These are phyloP conservation scores for Barnettozyma sp. DNA, from an alignment of 805 yeast genomes.

Conservation along the genomic window DNA sequence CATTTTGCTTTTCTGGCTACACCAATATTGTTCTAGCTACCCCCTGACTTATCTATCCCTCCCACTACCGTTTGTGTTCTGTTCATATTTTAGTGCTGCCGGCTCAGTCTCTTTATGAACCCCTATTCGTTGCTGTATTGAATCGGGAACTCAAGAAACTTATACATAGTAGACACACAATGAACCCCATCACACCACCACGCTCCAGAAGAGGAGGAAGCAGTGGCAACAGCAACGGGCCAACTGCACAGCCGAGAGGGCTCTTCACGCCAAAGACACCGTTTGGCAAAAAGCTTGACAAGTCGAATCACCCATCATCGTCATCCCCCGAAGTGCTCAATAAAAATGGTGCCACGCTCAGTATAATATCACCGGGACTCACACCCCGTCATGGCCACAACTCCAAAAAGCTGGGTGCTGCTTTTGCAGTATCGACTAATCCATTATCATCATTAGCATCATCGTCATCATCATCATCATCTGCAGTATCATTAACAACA, in stretches of 20 bases:
- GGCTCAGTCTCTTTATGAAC: no score
- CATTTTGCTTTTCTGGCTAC: background rate
- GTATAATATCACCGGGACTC: constrained; percentile 17
- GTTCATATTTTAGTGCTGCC: no score
- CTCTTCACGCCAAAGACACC: constrained; percentile 21
- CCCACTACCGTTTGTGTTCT: no score
- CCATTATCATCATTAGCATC: constrained; percentile 15
- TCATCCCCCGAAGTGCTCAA: constrained; percentile 9
- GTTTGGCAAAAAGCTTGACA: constrained; percentile 15
- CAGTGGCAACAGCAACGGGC: background rate
- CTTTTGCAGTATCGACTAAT: constrained; percentile 6
- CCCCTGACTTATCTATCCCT: no score
- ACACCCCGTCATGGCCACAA: constrained; percentile 20
- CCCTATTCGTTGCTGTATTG: no score
- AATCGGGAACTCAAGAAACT: no score
- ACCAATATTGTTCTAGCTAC: background rate
- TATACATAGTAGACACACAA: no score
- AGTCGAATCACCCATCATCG: constrained; percentile 8
- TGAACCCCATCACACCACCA: constrained; percentile 24
- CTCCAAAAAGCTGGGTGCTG: constrained; percentile 14
- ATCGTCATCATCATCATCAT: constrained; percentile 27
- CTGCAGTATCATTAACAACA: constrained; percentile 16
- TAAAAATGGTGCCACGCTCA: constrained; percentile 6
- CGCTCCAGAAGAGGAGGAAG: constrained; percentile 9
- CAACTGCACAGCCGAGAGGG: constrained; percentile 10